Percentiles rank a stretch among this genome's conserved stretches.
Conservation (phyloP, 2,329 filamentous ascomycete species). For the Neofusicoccum umdonicola region DNA sequence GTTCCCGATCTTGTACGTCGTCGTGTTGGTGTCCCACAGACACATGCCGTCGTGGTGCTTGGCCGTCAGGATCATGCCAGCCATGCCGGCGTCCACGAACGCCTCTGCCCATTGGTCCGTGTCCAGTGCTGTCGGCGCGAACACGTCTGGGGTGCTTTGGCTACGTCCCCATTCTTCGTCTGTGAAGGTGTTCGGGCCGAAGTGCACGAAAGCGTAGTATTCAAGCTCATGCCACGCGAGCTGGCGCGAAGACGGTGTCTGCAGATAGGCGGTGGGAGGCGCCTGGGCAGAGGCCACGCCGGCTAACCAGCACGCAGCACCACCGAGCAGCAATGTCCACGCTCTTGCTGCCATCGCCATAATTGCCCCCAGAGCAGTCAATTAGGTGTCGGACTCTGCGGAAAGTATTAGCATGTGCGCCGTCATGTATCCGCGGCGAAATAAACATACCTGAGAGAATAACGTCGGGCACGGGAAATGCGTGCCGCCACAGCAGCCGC, state of each 20-base stretch:
- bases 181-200: conserved; percentile 24
- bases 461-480: background rate
- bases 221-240: conserved; percentile 20
- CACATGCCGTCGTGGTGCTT: conserved; percentile 41
- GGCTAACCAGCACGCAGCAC: background rate
- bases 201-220: conserved; percentile 23
- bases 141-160: conserved; percentile 21
- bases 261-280: conserved; percentile 19
- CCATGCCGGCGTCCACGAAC: conserved; percentile 29
- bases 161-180: conserved; percentile 22
- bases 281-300: background rate
- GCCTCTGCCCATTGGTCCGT: conserved; percentile 23
- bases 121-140: conserved; percentile 19
- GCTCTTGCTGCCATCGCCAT: background rate
- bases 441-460: background rate
- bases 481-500: background rate
- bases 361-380: background rate
- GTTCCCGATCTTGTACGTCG: conserved; percentile 34
- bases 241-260: conserved; percentile 20
- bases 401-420: background rate
- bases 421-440: too few relatives aligned
- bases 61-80: conserved; percentile 37
- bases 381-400: background rate
- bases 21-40: conserved; percentile 36
- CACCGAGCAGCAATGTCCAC: background rate